Conservation (phyloP, 108 stramenopile genomes). For the Poteriospumella lacustris region DNA sequence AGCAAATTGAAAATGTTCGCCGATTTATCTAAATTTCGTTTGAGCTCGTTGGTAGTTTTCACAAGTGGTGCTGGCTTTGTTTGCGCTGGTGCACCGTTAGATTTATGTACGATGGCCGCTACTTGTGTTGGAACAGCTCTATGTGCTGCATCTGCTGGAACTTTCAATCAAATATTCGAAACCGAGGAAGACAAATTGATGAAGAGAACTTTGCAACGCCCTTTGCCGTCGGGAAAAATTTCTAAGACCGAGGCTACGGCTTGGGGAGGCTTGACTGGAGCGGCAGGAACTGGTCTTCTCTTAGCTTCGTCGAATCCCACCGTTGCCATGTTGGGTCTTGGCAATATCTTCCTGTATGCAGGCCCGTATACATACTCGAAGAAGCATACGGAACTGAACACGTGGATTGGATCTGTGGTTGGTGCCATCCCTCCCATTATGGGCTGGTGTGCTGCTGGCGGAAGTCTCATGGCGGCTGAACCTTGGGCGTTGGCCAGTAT, state of each 20-base stretch:
- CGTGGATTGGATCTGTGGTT: constrained; percentile 95
- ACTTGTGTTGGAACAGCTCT: constrained; percentile 81
- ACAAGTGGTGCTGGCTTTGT: constrained; percentile 85
- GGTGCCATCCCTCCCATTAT: constrained; percentile 97
- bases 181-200: constrained; percentile 67
- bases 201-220: constrained; percentile 84
- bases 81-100: constrained; percentile 75
- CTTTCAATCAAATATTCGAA: constrained; percentile 85
- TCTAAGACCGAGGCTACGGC: constrained; percentile 55
- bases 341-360: constrained; percentile 86
- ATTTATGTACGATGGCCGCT: constrained; percentile 49
- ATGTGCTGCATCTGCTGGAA: constrained; percentile 79
- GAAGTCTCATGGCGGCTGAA: constrained; percentile 24
- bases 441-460: constrained; percentile 89
- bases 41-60: constrained; percentile 78
- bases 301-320: constrained; percentile 77
- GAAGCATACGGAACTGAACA: constrained; percentile 81
- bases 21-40: constrained; percentile 68
- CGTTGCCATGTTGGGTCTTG: constrained; percentile 75
- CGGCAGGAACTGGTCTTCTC: constrained; percentile 66
- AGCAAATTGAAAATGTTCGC: constrained; percentile 26
- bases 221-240: constrained; percentile 71
- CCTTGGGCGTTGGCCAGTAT: constrained; percentile 66
- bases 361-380: constrained; percentile 94
- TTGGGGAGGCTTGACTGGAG: constrained; percentile 67